These are phyloP conservation scores for Priceomyces melissophilus DNA, from an alignment of 805 yeast species.

Conservation along the genomic window DNA sequence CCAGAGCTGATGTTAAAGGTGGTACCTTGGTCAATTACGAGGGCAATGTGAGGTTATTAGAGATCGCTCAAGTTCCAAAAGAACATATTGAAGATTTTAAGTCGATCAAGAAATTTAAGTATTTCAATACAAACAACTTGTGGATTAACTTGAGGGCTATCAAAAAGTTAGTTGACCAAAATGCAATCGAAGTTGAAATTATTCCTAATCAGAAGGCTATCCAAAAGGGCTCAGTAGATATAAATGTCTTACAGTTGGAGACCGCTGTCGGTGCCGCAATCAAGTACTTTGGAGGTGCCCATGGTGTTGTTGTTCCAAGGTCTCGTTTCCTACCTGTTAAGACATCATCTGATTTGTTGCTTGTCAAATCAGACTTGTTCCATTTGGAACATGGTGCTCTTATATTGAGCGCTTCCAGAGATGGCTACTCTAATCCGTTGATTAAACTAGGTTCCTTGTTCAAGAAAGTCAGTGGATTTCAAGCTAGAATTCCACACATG, in stretches of 20 bases:
- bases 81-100: slow-evolving; percentile 98
- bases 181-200: slow-evolving; percentile 84
- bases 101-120: slow-evolving; percentile 94
- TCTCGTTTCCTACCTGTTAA: slow-evolving; percentile 97
- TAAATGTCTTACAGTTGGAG: slow-evolving; percentile 89
- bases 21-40: slow-evolving; percentile 96
- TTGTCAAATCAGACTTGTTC: slow-evolving; percentile 94
- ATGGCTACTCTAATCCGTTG: slow-evolving; percentile 87
- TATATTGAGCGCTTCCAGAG: slow-evolving; percentile 77
- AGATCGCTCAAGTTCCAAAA: slow-evolving; percentile 97
- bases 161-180: slow-evolving; percentile 83
- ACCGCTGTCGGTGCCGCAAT: slow-evolving; percentile 99
- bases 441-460: slow-evolving; percentile 95
- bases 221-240: slow-evolving; percentile 69
- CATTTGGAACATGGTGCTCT: slow-evolving; percentile 88
- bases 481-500: slow-evolving; percentile 86
- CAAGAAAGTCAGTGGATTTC: slow-evolving; percentile 92
- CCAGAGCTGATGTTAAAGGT: slow-evolving; percentile 99
- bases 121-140: slow-evolving; percentile 96
- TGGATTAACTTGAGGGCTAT: slow-evolving; percentile 96
- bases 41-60: slow-evolving; percentile 89
- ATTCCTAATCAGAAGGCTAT: slow-evolving; percentile 92
- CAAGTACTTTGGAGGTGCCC: slow-evolving; percentile 90
- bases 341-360: slow-evolving; percentile 89
- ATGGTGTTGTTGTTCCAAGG: slow-evolving; percentile 98